These are phyloP conservation scores for Oryza meyeriana DNA, from an alignment of 176 grass and related monocot genomes.

Conservation along the genomic window DNA sequence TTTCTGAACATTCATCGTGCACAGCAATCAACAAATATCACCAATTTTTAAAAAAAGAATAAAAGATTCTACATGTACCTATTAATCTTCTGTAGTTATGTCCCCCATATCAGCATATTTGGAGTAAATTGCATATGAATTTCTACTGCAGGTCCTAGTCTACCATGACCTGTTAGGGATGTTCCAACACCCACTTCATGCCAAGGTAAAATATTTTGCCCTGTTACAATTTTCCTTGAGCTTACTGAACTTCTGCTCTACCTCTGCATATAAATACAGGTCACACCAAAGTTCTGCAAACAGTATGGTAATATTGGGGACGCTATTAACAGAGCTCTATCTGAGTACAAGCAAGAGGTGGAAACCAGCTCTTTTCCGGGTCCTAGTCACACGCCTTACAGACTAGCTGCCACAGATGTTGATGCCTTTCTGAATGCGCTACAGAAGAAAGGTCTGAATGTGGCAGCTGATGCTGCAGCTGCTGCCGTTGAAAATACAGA, in stretches of 20 bases:
- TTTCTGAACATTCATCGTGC: too few species aligned
- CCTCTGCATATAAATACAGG: slow-evolving; percentile 27
- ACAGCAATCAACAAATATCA: too few species aligned
- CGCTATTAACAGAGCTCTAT: slow-evolving; percentile 69
- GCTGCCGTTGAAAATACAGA: slow-evolving; percentile 53
- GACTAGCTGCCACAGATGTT: slow-evolving; percentile 55
- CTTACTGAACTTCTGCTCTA: not conserved
- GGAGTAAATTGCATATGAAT: too few species aligned
- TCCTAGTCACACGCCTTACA: slow-evolving; percentile 68
- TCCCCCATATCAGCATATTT: slow-evolving; percentile 3
- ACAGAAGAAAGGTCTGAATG: slow-evolving; percentile 70
- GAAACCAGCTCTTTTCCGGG: slow-evolving; percentile 64
- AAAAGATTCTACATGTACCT: too few species aligned
- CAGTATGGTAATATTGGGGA: slow-evolving; percentile 62
- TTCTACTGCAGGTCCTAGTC: slow-evolving; percentile 69
- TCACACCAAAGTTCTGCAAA: slow-evolving; percentile 94
- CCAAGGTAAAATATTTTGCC: slow-evolving; percentile 51
- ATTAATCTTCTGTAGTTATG: too few species aligned
- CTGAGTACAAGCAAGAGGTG: slow-evolving; percentile 80
- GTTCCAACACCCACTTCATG: slow-evolving; percentile 87
- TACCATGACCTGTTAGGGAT: slow-evolving; percentile 93
- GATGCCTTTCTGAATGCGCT: slow-evolving; percentile 63
- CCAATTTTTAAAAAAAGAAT: too few species aligned
- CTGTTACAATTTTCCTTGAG: not conserved
- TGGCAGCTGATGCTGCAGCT: slow-evolving; percentile 64